Evolutionary conservation across 345 rosid genomes (phyloP), one percentile per base, ranked within the genome.

Genomic region (Dovyalis caffra): DNA sequence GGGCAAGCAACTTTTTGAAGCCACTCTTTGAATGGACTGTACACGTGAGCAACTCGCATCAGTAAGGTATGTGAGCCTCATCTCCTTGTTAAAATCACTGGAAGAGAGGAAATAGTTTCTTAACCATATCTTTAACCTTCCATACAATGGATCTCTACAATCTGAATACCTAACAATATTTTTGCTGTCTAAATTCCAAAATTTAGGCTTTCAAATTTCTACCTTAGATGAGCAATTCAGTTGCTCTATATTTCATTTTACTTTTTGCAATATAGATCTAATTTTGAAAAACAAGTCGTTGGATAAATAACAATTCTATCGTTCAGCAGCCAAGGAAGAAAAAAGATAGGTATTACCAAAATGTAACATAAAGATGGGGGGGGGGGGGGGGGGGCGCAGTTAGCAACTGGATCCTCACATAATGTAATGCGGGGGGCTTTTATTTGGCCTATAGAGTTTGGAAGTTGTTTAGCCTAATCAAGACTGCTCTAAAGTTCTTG

Each of bases 61-160:
- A 45, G 28, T 75, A 49, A 80, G 87, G 84, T 82, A 81, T 15
- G 33, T 66, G 60, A 73, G 74, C 45, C 49, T 67, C 12, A 62
- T 68, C 28, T 63, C 35, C 20, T 63, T 29, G 66, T 16, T 63
- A 51, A 14, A 53, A 45, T 79, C 61, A 76, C 38, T 51, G 10
- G 16, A 10, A 57, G 9, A 66, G 51, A 38, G 25, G 62, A 53
- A 51, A n/a, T 53, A 53, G 58, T 21, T 51, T 51, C 26, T 0
- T 70, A 16, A 74, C 25, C 37, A 11, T 49, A 35, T 73, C n/a
- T 34, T 20, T 20, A 69, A 23, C 33, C 31, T 40, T 66, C 51
- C 31, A 20, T 18, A 6, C 49, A 43, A 53, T 37, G 40, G 60
- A 21, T 21, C 25, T 21, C 26, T 21, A 25, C 58, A 51, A n/a